Base-by-base conservation (phyloP, 2,329 filamentous ascomycete genomes). In the Pseudocercospora cruenta region DNA sequence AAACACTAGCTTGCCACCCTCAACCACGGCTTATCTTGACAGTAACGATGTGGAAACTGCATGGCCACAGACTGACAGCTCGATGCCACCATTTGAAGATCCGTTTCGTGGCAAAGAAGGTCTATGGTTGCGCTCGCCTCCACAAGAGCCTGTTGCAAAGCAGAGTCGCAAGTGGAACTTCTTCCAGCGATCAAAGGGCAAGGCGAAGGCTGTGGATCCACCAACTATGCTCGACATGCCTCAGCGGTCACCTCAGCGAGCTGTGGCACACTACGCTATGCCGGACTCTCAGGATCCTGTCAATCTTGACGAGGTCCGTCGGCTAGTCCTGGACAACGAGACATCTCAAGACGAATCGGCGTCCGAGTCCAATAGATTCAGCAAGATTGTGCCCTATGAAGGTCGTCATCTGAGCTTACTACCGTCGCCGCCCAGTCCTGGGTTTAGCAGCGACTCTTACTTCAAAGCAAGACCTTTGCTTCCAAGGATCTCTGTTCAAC, bases 111-210 rank as follows among this genome's bases (percentile, higher is more conserved):
- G 73, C 19, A 78, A 76, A 62, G 80, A 82, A 68, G 74, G 78
- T 16, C 74, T 74, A 28, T 79, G 79, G 78, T 67, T 80, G 19
- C 67, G 68, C 3, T 65, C 69, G 8, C 67, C 65, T 10, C 33
- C 65, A 2, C 22, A 54, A 47, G 61, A 63, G 10, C 26, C 60
- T 9, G 55, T 26, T 19, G 64, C 70, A 19, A 83, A 82, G 73
- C 73, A 79, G 19, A 71, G 78, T 22, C 78, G 78, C 67, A 82
- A 82, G 75, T 88, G 85, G 86, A 88, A 87, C 70, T 86, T 89
- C 69, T 88, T 89, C 65, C 85, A 88, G 61, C 77, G 82, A 4
- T 77, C 74, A 78, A 74, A 72, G 22, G 68, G 68, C 55, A 72
- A 72, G 53, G 62, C 66, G 39, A 67, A 47, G 33, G 73, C 49